These are phyloP conservation scores for Dujonia santamariae DNA, from an alignment of 1,139 yeast species.

Conservation along the genomic window DNA sequence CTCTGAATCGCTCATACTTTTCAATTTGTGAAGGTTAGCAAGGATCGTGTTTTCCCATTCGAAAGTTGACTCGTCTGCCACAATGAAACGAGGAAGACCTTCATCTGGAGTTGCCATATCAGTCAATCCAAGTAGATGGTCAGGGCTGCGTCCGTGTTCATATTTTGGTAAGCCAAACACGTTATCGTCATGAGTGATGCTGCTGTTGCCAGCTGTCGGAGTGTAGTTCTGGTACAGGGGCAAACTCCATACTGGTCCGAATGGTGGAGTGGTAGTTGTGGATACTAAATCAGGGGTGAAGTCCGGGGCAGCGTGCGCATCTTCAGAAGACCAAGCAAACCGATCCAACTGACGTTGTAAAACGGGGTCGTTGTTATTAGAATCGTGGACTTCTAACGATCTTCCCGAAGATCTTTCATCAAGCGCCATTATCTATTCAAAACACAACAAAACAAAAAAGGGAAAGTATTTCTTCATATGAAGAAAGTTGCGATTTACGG, in stretches of 20 bases:
- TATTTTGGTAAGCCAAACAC: constrained; percentile 17
- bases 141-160: constrained; percentile 7
- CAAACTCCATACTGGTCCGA: constrained; percentile 24
- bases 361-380: neutral
- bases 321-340: neutral
- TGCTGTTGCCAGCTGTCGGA: constrained; percentile 36
- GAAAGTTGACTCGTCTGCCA: constrained; percentile 10
- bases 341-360: neutral
- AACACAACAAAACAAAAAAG: neutral
- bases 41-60: constrained; percentile 38
- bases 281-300: neutral
- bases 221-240: constrained; percentile 49
- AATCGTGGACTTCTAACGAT: neutral
- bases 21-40: constrained; percentile 34
- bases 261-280: neutral
- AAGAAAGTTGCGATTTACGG: too few species aligned
- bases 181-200: constrained; percentile 25
- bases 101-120: constrained; percentile 5
- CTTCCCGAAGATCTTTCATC: neutral
- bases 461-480: neutral
- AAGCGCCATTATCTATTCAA: neutral
- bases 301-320: neutral
- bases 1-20: constrained; percentile 27
- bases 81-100: neutral
- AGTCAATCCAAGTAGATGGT: neutral